Evolutionary conservation across 176 grass and related monocot species (phyloP), one percentile per base, ranked within the genome.

Genomic region (Rhipidocladum racemiflorum): DNA sequence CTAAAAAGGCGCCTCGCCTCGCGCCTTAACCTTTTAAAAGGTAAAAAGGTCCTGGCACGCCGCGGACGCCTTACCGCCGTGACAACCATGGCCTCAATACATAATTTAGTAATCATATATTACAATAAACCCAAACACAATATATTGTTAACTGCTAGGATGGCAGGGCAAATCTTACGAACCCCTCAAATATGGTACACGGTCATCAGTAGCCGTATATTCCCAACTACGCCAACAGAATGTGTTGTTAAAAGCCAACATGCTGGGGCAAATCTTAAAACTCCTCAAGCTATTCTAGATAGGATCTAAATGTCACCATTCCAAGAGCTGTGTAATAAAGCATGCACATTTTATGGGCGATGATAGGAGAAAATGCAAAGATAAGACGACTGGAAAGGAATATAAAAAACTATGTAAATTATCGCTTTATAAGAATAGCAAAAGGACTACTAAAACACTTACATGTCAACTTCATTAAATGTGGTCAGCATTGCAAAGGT

Each of bases 401-500:
- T 2, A 1, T 66, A 36, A 2, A 5, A 34, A 15, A 73, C 5
- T 3, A 46, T 44, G 71, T 13, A 25, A 68, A 59, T 18, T 53
- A 50, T 38, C 24, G 25, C 38, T 38, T 11, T 20, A 16, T 16
- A 29, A 24, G 17, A 42, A 56, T 45, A 56, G 23, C 17, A 39
- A 23, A 78, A 48, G 9, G 0, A 71, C 21, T 21, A 20, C 14
- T 2, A 24, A 54, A 79, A 82, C 63, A 87, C 92, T 87, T 94
- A 94, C 90, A 97, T 93, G 83, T 94, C 92, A 78, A 97, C 95
- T 93, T 97, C 95, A 88, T 97, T 97, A 74, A 97, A 97, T 72
- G 95, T 97, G 59, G 95, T 94, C 60, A 97, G 79, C 92, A 97
- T 16, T 53, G 95, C 95, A 93, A 97, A 97, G 53, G 95, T 97